These are phyloP conservation scores for Hypoxylon subgilvum DNA, from an alignment of 495 filamentous ascomycete genomes.

Conservation along the genomic window DNA sequence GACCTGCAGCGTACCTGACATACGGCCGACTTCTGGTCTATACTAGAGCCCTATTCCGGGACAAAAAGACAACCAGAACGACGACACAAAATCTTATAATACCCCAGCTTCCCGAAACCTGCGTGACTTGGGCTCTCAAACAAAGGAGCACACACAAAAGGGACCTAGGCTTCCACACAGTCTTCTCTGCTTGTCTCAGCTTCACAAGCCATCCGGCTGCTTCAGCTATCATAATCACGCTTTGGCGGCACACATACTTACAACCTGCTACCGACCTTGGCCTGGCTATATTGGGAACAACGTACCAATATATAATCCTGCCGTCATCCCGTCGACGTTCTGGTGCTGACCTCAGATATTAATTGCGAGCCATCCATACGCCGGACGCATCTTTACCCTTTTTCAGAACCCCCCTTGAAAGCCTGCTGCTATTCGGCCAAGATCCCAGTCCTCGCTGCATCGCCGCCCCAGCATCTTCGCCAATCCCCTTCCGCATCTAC, in stretches of 20 bases:
- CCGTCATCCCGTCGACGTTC: conserved; percentile 43
- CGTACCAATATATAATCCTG: conserved; percentile 41
- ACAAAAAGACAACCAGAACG: conserved; percentile 33
- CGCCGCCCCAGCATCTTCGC: conserved; percentile 43
- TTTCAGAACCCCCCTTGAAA: neutral
- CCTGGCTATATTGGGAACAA: conserved; percentile 31
- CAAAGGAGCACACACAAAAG: conserved; percentile 32
- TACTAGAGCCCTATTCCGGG: conserved; percentile 35
- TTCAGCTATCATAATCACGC: conserved; percentile 33
- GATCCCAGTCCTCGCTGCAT: conserved; percentile 42
- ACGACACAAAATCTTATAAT: conserved; percentile 42
- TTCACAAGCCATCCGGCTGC: conserved; percentile 31
- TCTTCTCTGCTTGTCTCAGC: conserved; percentile 45
- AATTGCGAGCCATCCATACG: conserved; percentile 35
- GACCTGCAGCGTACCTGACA: conserved; percentile 39
- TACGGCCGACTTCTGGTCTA: conserved; percentile 27
- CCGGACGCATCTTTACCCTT: conserved; percentile 15
- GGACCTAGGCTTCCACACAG: conserved; percentile 34
- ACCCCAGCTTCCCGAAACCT: conserved; percentile 41
- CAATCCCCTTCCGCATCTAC: conserved; percentile 44
- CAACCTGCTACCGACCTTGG: conserved; percentile 22
- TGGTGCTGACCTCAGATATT: conserved; percentile 48
- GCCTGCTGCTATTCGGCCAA: conserved; percentile 43
- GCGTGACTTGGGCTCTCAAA: conserved; percentile 37
- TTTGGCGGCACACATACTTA: no score